Percentiles rank a stretch among this genome's conserved stretches.
Evolutionary conservation across 2,329 filamentous ascomycete species (phyloP).

Genomic region (Didymella keratinophila): DNA sequence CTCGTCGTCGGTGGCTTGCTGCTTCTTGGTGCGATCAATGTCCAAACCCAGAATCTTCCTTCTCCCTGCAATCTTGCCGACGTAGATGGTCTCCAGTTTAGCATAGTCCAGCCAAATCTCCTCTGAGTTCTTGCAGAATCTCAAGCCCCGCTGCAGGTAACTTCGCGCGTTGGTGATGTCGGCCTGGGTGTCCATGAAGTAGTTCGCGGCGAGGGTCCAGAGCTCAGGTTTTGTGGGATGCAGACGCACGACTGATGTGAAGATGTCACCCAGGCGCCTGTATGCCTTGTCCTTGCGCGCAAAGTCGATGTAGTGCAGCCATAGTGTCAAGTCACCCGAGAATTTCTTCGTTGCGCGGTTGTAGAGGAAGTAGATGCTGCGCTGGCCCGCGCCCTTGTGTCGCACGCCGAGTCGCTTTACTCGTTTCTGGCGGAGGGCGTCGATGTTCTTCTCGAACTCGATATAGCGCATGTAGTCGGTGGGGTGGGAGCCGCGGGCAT

Average conservation of each 20-base stretch:
- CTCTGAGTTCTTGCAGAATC: constrained; percentile 82
- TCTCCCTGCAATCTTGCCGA: constrained; percentile 79
- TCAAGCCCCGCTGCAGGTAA: constrained; percentile 86
- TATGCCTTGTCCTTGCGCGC: constrained; percentile 71
- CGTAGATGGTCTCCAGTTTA: constrained; percentile 89
- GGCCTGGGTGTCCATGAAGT: constrained; percentile 77
- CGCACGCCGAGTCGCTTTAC: constrained; percentile 82
- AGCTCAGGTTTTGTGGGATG: constrained; percentile 83
- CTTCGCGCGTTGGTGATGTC: constrained; percentile 87
- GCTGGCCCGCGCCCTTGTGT: constrained; percentile 74
- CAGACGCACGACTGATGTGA: constrained; percentile 77
- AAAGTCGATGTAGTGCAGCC: constrained; percentile 90
- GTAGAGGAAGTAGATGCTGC: constrained; percentile 86
- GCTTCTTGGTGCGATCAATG: constrained; percentile 51
- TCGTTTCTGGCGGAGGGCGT: constrained; percentile 81
- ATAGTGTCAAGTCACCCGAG: constrained; percentile 79
- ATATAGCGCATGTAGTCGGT: constrained; percentile 86
- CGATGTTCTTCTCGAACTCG: constrained; percentile 71
- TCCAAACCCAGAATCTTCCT: constrained; percentile 72
- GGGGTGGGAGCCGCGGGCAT: constrained; percentile 75
- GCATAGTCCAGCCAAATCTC: constrained; percentile 89
- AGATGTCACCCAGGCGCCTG: constrained; percentile 67
- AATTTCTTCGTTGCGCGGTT: constrained; percentile 87
- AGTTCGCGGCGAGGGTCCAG: constrained; percentile 85
- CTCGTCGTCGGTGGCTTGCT: constrained; percentile 55